Conservation (phyloP, 192 early-diverging fungal species). For the Backusella luteola region DNA sequence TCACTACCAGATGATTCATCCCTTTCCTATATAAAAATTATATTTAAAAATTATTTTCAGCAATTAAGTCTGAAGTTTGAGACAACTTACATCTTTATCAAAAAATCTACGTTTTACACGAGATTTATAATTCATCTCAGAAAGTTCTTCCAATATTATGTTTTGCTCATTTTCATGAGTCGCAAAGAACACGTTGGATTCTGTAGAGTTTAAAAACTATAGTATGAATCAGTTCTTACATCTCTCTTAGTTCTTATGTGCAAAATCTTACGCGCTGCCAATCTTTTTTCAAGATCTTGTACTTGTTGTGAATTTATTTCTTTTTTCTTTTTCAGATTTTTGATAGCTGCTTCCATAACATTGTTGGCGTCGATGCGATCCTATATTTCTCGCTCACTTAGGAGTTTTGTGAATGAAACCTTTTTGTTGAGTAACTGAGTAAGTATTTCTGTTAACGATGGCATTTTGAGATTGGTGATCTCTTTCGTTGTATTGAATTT, state of each 20-base stretch:
- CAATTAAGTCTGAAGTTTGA: not conserved
- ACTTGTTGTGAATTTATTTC: not conserved
- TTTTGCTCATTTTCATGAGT: not conserved
- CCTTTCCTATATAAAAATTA: not conserved
- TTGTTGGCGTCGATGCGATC: too few species aligned
- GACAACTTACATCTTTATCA: not conserved
- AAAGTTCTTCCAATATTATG: not conserved
- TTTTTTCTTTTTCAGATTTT: not conserved
- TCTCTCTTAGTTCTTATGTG: not conserved
- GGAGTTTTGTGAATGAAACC: too few species aligned
- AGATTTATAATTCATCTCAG: not conserved
- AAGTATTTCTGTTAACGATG: too few species aligned
- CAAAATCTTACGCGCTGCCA: not conserved
- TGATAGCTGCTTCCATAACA: not conserved
- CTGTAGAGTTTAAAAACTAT: conserved; percentile 3
- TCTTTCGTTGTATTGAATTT: too few species aligned
- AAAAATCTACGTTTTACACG: not conserved
- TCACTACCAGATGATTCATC: not conserved
- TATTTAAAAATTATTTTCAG: not conserved
- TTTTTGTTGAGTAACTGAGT: too few species aligned
- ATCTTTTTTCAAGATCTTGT: not conserved
- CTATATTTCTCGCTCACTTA: too few species aligned
- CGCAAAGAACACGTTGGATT: not conserved
- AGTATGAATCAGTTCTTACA: not conserved
- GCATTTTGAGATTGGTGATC: too few species aligned